A percentile compares a stretch with the other conserved stretches of the same genome.
These are phyloP conservation scores for Neoscytalidium dimidiatum DNA, from an alignment of 2,329 filamentous ascomycete species.

Conservation along the genomic window DNA sequence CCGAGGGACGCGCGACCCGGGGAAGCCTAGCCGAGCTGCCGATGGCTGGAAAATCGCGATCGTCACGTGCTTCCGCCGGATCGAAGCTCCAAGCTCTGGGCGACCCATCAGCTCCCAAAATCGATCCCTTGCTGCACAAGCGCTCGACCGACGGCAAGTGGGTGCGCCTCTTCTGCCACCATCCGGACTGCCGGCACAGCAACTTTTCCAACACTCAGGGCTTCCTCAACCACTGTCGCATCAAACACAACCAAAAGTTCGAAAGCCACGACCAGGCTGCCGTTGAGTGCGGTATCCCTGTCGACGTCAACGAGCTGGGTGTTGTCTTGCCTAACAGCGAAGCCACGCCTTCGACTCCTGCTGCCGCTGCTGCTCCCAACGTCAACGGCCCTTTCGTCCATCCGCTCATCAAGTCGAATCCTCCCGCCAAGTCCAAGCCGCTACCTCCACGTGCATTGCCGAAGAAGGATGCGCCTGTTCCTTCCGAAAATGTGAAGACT, in stretches of 20 bases:
- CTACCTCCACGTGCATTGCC: conserved; percentile 19
- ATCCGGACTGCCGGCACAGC: conserved; percentile 75
- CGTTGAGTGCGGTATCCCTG: conserved; percentile 78
- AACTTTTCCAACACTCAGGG: conserved; percentile 96
- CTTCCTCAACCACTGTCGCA: conserved; percentile 99
- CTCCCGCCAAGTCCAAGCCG: conserved; percentile 13
- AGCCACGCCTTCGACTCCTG: conserved; percentile 26
- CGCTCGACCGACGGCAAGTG: conserved; percentile 78
- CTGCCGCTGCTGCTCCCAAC: conserved; percentile 7
- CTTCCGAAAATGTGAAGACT: not conserved
- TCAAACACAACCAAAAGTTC: conserved; percentile 89
- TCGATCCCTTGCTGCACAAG: conserved; percentile 80
- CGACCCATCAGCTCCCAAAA: conserved; percentile 57
- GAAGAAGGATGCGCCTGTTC: not conserved
- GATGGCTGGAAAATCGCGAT: conserved; percentile 54
- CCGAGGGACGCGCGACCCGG: conserved; percentile 77
- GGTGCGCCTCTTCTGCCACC: conserved; percentile 80
- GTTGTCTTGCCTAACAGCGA: conserved; percentile 17
- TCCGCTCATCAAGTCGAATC: conserved; percentile 29
- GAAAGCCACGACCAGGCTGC: conserved; percentile 96
- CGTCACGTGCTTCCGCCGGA: conserved; percentile 57
- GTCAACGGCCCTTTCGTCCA: conserved; percentile 36
- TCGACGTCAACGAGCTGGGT: conserved; percentile 65
- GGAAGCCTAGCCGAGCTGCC: conserved; percentile 66
- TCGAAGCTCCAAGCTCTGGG: conserved; percentile 44